phyloP scores from a whole-genome alignment of 2,329 filamentous ascomycete genomes.

The Ophiostoma sp. region DNA sequence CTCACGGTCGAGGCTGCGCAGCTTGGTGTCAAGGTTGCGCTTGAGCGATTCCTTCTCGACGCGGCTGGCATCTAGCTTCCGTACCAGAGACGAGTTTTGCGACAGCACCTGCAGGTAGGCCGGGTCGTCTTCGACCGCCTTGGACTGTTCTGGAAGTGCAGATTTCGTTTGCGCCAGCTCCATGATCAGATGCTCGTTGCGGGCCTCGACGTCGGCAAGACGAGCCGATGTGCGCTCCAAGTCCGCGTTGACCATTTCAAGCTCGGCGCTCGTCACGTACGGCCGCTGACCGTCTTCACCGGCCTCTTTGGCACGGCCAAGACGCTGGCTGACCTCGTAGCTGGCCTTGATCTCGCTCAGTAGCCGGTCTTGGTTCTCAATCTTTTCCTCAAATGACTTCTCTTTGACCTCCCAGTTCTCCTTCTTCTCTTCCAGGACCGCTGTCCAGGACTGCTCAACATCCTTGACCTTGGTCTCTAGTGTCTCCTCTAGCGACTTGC shows the following conservation, averaged over 20 bases:
- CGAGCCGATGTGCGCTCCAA: slow-evolving; percentile 82
- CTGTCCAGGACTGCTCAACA: slow-evolving; percentile 82
- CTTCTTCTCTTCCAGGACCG: slow-evolving; percentile 85
- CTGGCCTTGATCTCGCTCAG: slow-evolving; percentile 93
- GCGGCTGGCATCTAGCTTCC: slow-evolving; percentile 76
- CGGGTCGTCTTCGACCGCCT: slow-evolving; percentile 79
- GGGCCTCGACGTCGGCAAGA: slow-evolving; percentile 83
- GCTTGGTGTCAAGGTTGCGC: slow-evolving; percentile 66
- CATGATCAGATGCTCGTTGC: slow-evolving; percentile 87
- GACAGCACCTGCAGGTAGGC: slow-evolving; percentile 80
- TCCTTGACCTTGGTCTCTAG: slow-evolving; percentile 80
- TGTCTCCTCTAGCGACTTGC: slow-evolving; percentile 69
- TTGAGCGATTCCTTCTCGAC: slow-evolving; percentile 80
- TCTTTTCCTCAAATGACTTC: slow-evolving; percentile 79
- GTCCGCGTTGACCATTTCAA: slow-evolving; percentile 89
- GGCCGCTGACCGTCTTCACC: slow-evolving; percentile 50
- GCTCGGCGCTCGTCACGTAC: slow-evolving; percentile 76
- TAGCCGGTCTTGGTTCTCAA: slow-evolving; percentile 87
- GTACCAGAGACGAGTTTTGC: slow-evolving; percentile 86
- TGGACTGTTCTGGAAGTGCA: slow-evolving; percentile 55
- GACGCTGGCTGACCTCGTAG: slow-evolving; percentile 89
- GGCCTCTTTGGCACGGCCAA: slow-evolving; percentile 40
- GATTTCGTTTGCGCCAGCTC: slow-evolving; percentile 88
- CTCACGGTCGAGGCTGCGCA: slow-evolving; percentile 76
- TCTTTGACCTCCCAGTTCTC: slow-evolving; percentile 97